Conservation (phyloP, 2,329 filamentous ascomycete species). For the Plectosphaerella cucumerina region DNA sequence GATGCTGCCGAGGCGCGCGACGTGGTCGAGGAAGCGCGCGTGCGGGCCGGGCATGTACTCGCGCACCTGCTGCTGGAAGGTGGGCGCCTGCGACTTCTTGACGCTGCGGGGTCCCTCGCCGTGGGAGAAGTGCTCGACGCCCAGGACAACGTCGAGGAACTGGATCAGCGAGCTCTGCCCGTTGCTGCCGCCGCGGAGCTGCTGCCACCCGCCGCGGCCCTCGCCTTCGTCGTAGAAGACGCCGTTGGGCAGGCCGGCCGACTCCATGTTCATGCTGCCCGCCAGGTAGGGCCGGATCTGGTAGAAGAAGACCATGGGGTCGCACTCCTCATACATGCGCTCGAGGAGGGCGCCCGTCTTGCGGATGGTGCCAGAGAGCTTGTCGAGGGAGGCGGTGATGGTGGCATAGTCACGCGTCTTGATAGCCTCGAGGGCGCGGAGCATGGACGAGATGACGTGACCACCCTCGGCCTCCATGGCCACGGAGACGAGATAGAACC, state of each 20-base stretch:
- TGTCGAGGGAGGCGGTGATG: slow-evolving; percentile 60
- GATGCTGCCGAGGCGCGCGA: slow-evolving; percentile 69
- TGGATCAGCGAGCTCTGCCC: slow-evolving; percentile 91
- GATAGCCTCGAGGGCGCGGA: slow-evolving; percentile 69
- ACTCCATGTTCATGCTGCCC: slow-evolving; percentile 87
- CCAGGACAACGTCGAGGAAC: slow-evolving; percentile 84
- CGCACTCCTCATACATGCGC: slow-evolving; percentile 86
- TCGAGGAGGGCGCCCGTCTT: slow-evolving; percentile 65
- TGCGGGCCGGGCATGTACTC: slow-evolving; percentile 89
- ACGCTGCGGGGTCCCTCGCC: slow-evolving; percentile 14
- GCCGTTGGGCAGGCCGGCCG: slow-evolving; percentile 76
- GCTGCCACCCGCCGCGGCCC: slow-evolving; percentile 63
- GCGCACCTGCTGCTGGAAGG: slow-evolving; percentile 65
- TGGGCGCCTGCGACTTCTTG: slow-evolving; percentile 17
- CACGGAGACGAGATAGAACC: slow-evolving; percentile 89
- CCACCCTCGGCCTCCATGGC: slow-evolving; percentile 84
- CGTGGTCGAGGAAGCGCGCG: slow-evolving; percentile 69
- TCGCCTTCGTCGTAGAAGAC: slow-evolving; percentile 78
- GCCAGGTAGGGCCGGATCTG: slow-evolving; percentile 84
- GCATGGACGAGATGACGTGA: slow-evolving; percentile 70
- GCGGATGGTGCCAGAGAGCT: slow-evolving; percentile 63
- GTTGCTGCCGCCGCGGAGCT: slow-evolving; percentile 87
- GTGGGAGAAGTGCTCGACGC: slow-evolving; percentile 65
- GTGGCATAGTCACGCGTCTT: slow-evolving; percentile 53
- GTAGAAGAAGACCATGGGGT: slow-evolving; percentile 85